A percentile compares a stretch with the other conserved stretches of the same genome.
Conservation (phyloP, 1,284 basidiomycete species). For the Mycena citricolor region DNA sequence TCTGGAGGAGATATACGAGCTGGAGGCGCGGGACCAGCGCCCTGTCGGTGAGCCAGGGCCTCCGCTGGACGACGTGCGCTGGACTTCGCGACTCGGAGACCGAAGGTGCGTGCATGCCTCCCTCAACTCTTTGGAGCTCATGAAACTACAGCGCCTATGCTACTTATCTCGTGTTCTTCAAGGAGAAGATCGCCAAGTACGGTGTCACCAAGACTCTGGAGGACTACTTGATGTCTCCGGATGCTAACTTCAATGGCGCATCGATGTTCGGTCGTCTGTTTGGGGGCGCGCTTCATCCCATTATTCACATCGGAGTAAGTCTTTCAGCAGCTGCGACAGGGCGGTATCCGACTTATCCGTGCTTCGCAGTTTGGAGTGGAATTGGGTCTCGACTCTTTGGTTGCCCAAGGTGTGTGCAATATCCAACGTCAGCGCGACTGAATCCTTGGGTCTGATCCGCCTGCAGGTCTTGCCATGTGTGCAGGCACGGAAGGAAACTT, state of each 20-base stretch:
- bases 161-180: constrained; percentile 58
- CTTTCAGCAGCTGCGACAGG: background rate
- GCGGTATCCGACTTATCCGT: constrained; percentile 1
- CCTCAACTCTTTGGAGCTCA: no score
- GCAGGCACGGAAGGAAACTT: no score
- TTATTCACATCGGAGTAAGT: constrained; percentile 64
- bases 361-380: constrained; percentile 52
- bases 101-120: constrained; percentile 54
- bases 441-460: background rate
- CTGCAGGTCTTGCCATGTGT: constrained; percentile 1
- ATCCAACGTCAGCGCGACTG: no score
- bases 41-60: constrained; percentile 35
- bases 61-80: constrained; percentile 38
- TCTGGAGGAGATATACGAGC: constrained; percentile 52
- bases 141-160: constrained; percentile 40
- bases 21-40: constrained; percentile 40
- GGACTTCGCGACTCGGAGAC: constrained; percentile 54
- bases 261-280: constrained; percentile 60
- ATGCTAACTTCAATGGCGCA: constrained; percentile 45
- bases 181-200: constrained; percentile 39
- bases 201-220: constrained; percentile 48
- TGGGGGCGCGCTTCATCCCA: constrained; percentile 60
- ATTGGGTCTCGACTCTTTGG: constrained; percentile 53
- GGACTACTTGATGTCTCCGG: constrained; percentile 52
- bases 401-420: constrained; percentile 49